Evolutionary conservation across 495 filamentous ascomycete genomes (phyloP).

Genomic region (Trichoderma parareesei): DNA sequence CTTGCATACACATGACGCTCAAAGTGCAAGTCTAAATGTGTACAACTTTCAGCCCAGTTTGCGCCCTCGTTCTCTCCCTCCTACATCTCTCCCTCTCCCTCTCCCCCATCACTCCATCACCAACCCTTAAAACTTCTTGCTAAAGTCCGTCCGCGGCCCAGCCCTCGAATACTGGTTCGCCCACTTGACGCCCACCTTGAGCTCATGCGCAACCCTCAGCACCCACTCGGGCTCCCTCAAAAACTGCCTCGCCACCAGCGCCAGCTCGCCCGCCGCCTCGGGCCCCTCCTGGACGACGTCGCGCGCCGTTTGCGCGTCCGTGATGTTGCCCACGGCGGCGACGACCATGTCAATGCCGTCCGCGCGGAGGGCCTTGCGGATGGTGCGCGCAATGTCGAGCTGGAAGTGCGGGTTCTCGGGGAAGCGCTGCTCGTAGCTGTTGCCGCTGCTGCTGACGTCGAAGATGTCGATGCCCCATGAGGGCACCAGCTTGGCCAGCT

Average conservation of each 20-base stretch:
- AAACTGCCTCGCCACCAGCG: conserved; percentile 58
- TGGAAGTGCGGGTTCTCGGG: conserved; percentile 51
- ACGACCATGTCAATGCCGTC: conserved; percentile 50
- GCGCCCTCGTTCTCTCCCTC: no score
- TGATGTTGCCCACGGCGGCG: conserved; percentile 69
- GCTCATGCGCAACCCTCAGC: conserved; percentile 46
- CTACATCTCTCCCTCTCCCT: neutral
- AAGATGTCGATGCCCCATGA: conserved; percentile 63
- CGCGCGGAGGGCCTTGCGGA: conserved; percentile 48
- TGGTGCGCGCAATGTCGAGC: conserved; percentile 50
- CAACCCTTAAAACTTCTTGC: conserved; percentile 7
- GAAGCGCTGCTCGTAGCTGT: conserved; percentile 53
- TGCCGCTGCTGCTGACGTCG: conserved; percentile 66
- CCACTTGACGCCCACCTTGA: conserved; percentile 50
- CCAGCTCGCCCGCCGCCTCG: conserved; percentile 49
- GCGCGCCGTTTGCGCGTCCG: conserved; percentile 50
- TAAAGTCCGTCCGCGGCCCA: neutral
- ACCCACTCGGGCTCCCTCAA: conserved; percentile 63
- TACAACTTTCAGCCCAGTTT: no score
- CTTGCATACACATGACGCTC: no score
- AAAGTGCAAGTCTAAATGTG: no score
- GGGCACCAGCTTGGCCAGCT: conserved; percentile 55
- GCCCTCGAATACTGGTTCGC: conserved; percentile 44
- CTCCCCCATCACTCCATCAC: neutral
- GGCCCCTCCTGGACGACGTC: conserved; percentile 45